Evolutionary conservation across 805 yeast species (phyloP), one percentile per base, ranked within the genome.

Genomic region (Metschnikowia amazonensis): DNA sequence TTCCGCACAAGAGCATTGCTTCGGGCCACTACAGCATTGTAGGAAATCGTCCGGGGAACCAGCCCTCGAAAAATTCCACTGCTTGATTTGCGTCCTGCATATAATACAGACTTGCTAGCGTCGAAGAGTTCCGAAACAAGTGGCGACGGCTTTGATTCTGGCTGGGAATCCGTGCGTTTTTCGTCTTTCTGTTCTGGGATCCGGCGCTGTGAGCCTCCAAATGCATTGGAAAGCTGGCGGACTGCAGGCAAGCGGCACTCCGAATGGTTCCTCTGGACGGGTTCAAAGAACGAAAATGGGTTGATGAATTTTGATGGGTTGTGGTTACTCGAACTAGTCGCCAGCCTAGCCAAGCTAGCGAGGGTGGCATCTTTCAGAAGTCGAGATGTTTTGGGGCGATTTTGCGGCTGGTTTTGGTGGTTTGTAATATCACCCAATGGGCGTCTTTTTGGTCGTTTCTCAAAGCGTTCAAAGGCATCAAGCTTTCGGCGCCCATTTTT

Each of bases 391-490:
- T 27, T 11, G 30, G 14, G n/a, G 14, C n/a, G n/a, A 7, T 27
- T 27, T 27, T 27, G 21, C 13, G 17, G 9, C 11, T 9, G 16
- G 20, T 35, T 24, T 23, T 17, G 28, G 7, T 7, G 30, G 8
- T 24, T 34, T 11, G 47, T 39, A 13, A 48, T 33, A 27, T 52
- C 55, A 2, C 36, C 48, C 9, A 50, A 38, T 10, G 56, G 49
- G 13, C 35, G 42, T 3, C 56, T 47, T 31, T 48, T 46, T 3
- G 52, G 44, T 3, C 52, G 39, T 9, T 38, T 44, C 32, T 50
- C 42, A 29, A 42, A 51, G 5, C 45, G 29, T 29, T 52, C 50
- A 17, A 52, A 52, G 1, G 38, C 55, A 30, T 52, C 56, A 21
- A 38, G 52, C 11, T 45, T 39, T 33, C 40, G 38, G 9, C 13